phyloP scores from a whole-genome alignment of 108 stramenopile genomes.

The Mediolabrus comicus region DNA sequence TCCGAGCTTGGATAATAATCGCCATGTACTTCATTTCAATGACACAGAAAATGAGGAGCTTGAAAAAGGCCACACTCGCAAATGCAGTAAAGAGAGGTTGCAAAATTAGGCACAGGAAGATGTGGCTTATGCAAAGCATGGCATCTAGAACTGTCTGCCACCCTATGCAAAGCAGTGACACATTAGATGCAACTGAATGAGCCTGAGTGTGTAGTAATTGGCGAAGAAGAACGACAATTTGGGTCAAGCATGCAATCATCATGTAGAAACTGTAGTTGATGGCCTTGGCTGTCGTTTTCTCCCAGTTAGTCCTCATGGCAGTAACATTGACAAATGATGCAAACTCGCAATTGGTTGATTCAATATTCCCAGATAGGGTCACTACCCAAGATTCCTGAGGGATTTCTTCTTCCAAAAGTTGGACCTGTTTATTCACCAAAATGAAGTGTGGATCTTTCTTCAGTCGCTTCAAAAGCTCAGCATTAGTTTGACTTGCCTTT shows the following conservation, averaged over 20 bases:
- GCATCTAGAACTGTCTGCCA: conserved; percentile 93
- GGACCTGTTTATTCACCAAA: conserved; percentile 32
- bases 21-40: conserved; percentile 97
- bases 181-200: conserved; percentile 74
- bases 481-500: not conserved
- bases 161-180: conserved; percentile 86
- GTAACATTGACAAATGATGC: conserved; percentile 69
- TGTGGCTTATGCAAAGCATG: conserved; percentile 82
- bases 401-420: conserved; percentile 33
- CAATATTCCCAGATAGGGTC: conserved; percentile 63
- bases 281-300: conserved; percentile 77
- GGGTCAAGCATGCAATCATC: conserved; percentile 87
- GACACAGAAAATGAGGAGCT: conserved; percentile 91
- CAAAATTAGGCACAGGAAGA: conserved; percentile 84
- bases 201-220: conserved; percentile 88
- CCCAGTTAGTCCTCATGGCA: conserved; percentile 87
- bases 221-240: conserved; percentile 83
- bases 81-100: conserved; percentile 88
- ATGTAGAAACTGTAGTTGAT: conserved; percentile 91
- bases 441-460: conserved; percentile 31
- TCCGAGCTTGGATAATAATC: conserved; percentile 82
- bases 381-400: conserved; percentile 71
- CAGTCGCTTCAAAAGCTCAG: conserved; percentile 11
- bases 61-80: conserved; percentile 92
- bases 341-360: conserved; percentile 75